phyloP scores from a whole-genome alignment of 192 early-diverging fungal species.

The Gryganskiella cystojenkinii region DNA sequence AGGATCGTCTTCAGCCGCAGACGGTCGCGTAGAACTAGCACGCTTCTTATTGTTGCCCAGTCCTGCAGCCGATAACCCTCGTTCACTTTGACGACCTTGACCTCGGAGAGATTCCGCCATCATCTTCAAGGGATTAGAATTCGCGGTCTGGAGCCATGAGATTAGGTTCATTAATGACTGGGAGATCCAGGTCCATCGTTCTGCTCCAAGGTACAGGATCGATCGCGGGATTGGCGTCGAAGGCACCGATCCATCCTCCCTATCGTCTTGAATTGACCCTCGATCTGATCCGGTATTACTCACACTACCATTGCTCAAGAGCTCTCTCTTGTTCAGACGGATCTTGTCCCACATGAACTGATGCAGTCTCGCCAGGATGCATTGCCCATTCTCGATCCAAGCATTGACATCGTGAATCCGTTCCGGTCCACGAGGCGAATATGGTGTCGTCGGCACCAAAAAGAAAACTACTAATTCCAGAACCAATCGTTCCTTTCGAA shows the following conservation, averaged over 20 bases:
- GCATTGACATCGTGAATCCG: slow-evolving; percentile 16
- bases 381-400: slow-evolving; percentile 31
- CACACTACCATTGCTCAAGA: too few species aligned
- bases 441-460: slow-evolving; percentile 41
- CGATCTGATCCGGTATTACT: too few species aligned
- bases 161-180: slow-evolving; percentile 20
- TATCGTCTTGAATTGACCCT: too few species aligned
- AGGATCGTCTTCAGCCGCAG: too few species aligned
- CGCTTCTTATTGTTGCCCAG: too few species aligned
- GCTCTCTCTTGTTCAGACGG: neutral
- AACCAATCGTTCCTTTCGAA: slow-evolving; percentile 17
- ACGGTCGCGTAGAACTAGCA: too few species aligned
- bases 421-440: slow-evolving; percentile 13
- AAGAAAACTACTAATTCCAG: slow-evolving; percentile 29
- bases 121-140: slow-evolving; percentile 30
- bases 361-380: slow-evolving; percentile 24
- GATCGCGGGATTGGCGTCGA: slow-evolving; percentile 10
- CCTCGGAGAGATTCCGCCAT: too few species aligned
- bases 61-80: too few species aligned
- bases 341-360: slow-evolving; percentile 20
- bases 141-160: slow-evolving; percentile 28
- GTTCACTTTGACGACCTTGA: too few species aligned
- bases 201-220: slow-evolving; percentile 27
- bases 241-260: slow-evolving; percentile 9
- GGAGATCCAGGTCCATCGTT: slow-evolving; percentile 39